Base-by-base conservation (phyloP, 306 rosid species). In the Dryas drummondii region DNA sequence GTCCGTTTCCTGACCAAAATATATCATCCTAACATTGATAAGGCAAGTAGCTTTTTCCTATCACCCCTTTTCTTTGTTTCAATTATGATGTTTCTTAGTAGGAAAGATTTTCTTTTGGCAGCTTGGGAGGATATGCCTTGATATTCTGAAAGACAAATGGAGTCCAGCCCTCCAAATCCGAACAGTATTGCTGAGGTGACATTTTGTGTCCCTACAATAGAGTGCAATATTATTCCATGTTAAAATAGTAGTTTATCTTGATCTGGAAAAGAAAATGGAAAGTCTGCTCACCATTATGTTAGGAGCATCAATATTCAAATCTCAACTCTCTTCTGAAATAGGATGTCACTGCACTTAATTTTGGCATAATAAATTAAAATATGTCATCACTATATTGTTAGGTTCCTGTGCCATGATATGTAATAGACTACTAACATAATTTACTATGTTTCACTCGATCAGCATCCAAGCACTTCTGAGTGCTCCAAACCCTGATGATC, bases 401-500 rank as follows among this genome's bases (percentile, higher is more conserved):
- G 58, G 59, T 17, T 63, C 44, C 19, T 5, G 49, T 53, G 13
- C 40, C 62, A n/a, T 62, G 70, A 17, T 9, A 42, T 48, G 16
- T 26, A 52, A 46, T 4, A 14, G 61, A 79, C n/a, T 26, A 51
- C 15, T 58, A 41, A 69, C 48, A 49, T 14, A 2, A 37, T 27
- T 13, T 13, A 4, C 5, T 16, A 37, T 73, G 56, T 16, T 54
- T 72, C 12, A 37, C n/a, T 58, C 62, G 2, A 26, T 49, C 76
- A 91, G 97, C 68, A 80, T 91, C 79, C 94, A 91, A 81, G 97
- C 97, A 27, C 97, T 89, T 75, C 76, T 91, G 70, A 91, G 97
- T 86, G 97, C 97, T 55, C 97, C 97, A 13, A 91, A 91, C 73
- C 97, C 97, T 3, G 97, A 91, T 58, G 97, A 91, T 79, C 97